Base-by-base conservation (phyloP, 371 early-diverging fungal species). In the Lichtheimia corymbifera region DNA sequence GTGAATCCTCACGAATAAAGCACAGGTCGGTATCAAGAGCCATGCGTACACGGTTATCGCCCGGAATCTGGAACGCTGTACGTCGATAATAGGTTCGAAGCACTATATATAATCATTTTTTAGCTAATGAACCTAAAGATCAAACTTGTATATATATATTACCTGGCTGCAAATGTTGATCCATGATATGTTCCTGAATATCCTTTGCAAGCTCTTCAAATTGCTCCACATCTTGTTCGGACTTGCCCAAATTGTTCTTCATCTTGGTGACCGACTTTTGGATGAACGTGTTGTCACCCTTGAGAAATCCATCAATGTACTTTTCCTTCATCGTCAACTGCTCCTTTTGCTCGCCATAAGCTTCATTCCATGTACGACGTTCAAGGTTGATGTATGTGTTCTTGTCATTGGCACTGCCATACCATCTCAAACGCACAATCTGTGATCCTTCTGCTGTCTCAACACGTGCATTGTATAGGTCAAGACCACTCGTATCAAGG, bases 1-100 rank as follows among this genome's bases (percentile, higher is more conserved):
- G 50, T 62, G 94, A 90, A 76, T 98, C 97, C 73, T 99, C 99
- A 61, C 97, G 92, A 61, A 99, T 93, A 87, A 99, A 94, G 50
- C 95, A 90, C 50, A 99, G 79, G 63, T 99, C 97, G 0, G 99
- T 99, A 76, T 99, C 99, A n/a, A 99, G 85, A 5, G 97, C 96
- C 67, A 99, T 95, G 61, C 99, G 89, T 25, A 99, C 97, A 58
- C 93, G 87, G 18, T 95, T 91, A 76, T 98, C 98, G 22, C 97
- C 97, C 1, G 99, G 99, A 22, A 99, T 83, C 77, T 99, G 99
- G 87, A 99, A 99, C 11, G 99, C 99, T 9, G 96, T 97, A 72
- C 99, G 89, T 73, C 95, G 97, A 80, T 99, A 99, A 70, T 94
- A 96, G 4, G 98, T 97, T 56, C 99, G 91, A 58, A 93, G 75